Evolutionary conservation across 306 rosid genomes (phyloP).

Genomic region (Crataegus laevigata): DNA sequence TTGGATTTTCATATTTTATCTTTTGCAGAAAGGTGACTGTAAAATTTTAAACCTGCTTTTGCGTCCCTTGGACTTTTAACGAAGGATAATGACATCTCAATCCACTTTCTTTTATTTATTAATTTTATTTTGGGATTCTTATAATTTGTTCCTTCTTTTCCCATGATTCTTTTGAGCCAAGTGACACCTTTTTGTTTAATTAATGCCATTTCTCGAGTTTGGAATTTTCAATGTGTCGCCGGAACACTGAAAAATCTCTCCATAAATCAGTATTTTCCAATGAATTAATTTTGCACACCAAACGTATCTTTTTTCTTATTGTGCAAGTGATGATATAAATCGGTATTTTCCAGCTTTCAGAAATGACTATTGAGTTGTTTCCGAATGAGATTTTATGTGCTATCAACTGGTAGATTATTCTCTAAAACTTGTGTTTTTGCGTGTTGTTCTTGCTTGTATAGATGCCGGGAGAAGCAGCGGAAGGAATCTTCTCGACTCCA

Average conservation of each 20-base stretch:
- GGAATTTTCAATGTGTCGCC: not conserved
- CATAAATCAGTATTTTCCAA: not conserved
- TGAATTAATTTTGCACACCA: not conserved
- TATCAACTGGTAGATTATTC: not conserved
- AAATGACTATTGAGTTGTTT: not conserved
- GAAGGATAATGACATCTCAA: conserved; percentile 7
- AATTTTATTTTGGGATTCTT: not conserved
- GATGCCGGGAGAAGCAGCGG: conserved; percentile 98
- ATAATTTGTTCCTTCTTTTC: not conserved
- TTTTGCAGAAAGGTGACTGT: not conserved
- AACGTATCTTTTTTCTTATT: not conserved
- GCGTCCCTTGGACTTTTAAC: conserved; percentile 3
- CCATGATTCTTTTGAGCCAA: not conserved
- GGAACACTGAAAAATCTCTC: too few relatives aligned
- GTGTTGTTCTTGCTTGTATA: conserved; percentile 8
- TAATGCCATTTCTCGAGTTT: not conserved
- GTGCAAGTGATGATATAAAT: not conserved
- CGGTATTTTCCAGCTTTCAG: not conserved
- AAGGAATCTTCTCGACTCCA: conserved; percentile 89
- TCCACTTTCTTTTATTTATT: not conserved
- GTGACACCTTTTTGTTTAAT: not conserved
- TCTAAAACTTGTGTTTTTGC: not conserved
- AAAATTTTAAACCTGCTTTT: not conserved
- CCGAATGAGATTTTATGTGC: not conserved
- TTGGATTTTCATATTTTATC: not conserved